Evolutionary conservation across 257 asterid species (phyloP).

Genomic region (Fraxinus quadrangulata): DNA sequence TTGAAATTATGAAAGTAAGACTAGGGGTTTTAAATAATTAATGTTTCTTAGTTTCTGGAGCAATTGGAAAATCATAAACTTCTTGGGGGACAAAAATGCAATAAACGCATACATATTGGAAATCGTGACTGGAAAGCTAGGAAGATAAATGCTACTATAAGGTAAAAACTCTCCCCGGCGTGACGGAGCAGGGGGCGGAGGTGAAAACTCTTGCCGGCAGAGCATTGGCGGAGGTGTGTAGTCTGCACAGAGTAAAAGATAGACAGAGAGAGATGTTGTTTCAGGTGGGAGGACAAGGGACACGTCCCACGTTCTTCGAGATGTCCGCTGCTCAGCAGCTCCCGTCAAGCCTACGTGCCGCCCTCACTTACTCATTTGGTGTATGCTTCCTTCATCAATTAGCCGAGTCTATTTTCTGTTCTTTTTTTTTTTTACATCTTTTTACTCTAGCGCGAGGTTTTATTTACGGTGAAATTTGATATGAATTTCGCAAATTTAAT

Average conservation of each 20-base stretch:
- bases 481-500: neutral
- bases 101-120: neutral
- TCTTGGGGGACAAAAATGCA: neutral
- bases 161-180: neutral
- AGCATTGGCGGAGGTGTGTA: neutral
- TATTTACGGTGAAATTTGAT: neutral
- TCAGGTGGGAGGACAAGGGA: slow-evolving; percentile 99
- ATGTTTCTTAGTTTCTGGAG: neutral
- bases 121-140: neutral
- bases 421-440: neutral
- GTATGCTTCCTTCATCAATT: slow-evolving; percentile 40
- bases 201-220: neutral
- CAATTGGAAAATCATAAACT: neutral
- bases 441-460: neutral
- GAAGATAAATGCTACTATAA: neutral
- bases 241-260: slow-evolving; percentile 13
- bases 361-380: slow-evolving; percentile 90
- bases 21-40: neutral
- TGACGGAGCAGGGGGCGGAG: neutral
- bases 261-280: slow-evolving; percentile 66
- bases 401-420: neutral
- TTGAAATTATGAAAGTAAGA: neutral
- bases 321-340: slow-evolving; percentile 99
- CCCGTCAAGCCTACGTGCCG: slow-evolving; percentile 97
- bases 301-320: slow-evolving; percentile 99